Evolutionary conservation across 1,284 basidiomycete genomes (phyloP).

Genomic region (Puccinia triticina): DNA sequence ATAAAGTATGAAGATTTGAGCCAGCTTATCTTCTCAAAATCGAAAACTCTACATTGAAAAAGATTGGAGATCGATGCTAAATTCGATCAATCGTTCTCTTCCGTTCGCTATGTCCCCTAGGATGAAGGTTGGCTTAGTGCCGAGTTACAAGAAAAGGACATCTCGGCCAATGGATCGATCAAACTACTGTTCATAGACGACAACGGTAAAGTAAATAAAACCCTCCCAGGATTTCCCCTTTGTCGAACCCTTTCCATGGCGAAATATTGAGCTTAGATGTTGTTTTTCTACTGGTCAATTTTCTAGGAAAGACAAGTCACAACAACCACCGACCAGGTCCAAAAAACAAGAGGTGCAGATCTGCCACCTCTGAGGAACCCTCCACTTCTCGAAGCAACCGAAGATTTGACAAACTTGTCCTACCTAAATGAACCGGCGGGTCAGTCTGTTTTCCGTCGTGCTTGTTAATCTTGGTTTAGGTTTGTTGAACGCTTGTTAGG

Average conservation of each 20-base stretch:
- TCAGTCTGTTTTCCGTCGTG: conserved; percentile 61
- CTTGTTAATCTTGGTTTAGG: conserved; percentile 17
- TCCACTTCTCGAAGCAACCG: conserved; percentile 90
- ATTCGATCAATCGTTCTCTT: not conserved
- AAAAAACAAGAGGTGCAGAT: conserved; percentile 69
- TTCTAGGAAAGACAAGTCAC: conserved; percentile 73
- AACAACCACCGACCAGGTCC: conserved; percentile 69
- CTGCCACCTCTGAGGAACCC: conserved; percentile 95
- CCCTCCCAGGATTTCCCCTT: not conserved
- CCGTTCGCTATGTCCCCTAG: not conserved
- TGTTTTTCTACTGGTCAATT: not conserved
- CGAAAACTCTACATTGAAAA: not conserved
- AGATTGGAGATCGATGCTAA: not conserved
- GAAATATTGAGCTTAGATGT: not conserved
- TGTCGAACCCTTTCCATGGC: not conserved
- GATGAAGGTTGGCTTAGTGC: conserved; percentile 89
- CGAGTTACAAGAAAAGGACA: conserved; percentile 68
- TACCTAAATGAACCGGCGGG: conserved; percentile 98
- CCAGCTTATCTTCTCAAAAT: not conserved
- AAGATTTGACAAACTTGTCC: conserved; percentile 95
- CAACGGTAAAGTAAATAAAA: conserved; percentile 73
- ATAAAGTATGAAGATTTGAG: conserved; percentile 65
- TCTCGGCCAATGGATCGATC: conserved; percentile 67
- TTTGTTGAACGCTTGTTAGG: not conserved
- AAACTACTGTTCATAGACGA: conserved; percentile 80